Evolutionary conservation across 768 basidiomycete genomes (phyloP), one percentile per base, ranked within the genome.

Genomic region (Serendipita sp.): DNA sequence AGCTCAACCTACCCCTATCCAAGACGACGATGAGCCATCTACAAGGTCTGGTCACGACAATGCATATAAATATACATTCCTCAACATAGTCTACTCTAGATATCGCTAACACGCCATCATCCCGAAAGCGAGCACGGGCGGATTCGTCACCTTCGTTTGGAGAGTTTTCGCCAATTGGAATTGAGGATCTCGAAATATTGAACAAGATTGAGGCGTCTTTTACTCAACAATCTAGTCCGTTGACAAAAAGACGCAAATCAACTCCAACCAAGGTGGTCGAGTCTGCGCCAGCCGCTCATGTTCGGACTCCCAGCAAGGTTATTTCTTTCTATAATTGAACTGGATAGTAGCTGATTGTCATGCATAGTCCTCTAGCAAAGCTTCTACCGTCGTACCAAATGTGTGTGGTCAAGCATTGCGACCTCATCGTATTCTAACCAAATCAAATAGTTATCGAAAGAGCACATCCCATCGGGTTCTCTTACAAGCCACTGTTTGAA

Each of bases 71-170:
- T n/a, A n/a, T 22, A 33, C 31, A 58, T 58, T 9, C 22, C 31
- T 58, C 22, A 22, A 24, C n/a, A 58, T 2, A 3, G 28, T 31
- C 17, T 28, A 3, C 5, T 26, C n/a, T 31, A 58, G 53, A 58
- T 58, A 33, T 58, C 22, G 20, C 31, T 33, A 58, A 58, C 31
- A 58, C 53, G 30, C 53, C 53, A 3, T 24, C 9, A 1, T 58
- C 53, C 22, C 53, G 53, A 26, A 24, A 22, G 31, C 22, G 53
- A 22, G 9, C 30, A 26, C 20, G 30, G n/a, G 17, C 2, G 11
- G 53, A 58, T 31, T 58, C 53, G 53, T 58, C 53, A 24, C 53
- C 53, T 9, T 28, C 53, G 17, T 58, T 58, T 58, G 53, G 31
- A 11, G 53, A 58, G 3, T 58, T 58, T 28, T 58, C 53, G 17